phyloP scores from a whole-genome alignment of 2,329 filamentous ascomycete species.

The Bipolaris bicolor region DNA sequence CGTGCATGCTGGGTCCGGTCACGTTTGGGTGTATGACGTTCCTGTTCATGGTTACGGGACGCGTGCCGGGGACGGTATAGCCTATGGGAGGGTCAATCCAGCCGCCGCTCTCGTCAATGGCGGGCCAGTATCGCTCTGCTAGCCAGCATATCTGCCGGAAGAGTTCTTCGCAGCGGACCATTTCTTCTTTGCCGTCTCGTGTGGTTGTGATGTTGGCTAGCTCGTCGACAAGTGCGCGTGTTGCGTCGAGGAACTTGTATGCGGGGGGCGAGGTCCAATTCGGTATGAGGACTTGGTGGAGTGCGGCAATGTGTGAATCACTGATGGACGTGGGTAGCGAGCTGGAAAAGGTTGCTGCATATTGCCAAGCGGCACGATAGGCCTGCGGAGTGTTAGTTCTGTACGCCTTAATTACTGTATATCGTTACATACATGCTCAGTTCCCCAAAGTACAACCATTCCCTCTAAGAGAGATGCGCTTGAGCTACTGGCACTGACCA shows the following conservation, averaged over 20 bases:
- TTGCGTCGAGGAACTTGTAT: constrained; percentile 58
- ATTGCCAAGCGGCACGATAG: constrained; percentile 57
- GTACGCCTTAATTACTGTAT: no score
- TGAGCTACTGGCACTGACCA: constrained; percentile 62
- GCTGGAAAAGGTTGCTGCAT: constrained; percentile 53
- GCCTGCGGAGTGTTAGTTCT: constrained; percentile 40
- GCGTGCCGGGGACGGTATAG: constrained; percentile 20
- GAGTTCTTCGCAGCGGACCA: constrained; percentile 55
- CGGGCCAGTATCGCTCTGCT: constrained; percentile 57
- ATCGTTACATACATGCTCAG: constrained; percentile 61
- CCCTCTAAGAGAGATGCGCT: constrained; percentile 67
- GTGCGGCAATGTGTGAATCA: constrained; percentile 55
- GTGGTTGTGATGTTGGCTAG: constrained; percentile 56
- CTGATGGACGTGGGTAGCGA: constrained; percentile 47
- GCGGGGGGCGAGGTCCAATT: constrained; percentile 60
- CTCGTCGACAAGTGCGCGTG: constrained; percentile 56
- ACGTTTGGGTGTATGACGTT: constrained; percentile 19
- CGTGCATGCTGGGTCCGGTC: constrained; percentile 15
- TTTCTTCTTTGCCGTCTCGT: constrained; percentile 56
- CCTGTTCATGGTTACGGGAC: constrained; percentile 12
- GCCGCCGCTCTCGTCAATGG: constrained; percentile 57
- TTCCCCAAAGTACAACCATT: constrained; percentile 77
- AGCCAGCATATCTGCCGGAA: constrained; percentile 57
- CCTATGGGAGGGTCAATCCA: constrained; percentile 18
- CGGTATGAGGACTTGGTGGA: constrained; percentile 58